Evolutionary conservation across 139 green algal species (phyloP), one percentile per base, ranked within the genome.

Genomic region (Marvania coccoides): DNA sequence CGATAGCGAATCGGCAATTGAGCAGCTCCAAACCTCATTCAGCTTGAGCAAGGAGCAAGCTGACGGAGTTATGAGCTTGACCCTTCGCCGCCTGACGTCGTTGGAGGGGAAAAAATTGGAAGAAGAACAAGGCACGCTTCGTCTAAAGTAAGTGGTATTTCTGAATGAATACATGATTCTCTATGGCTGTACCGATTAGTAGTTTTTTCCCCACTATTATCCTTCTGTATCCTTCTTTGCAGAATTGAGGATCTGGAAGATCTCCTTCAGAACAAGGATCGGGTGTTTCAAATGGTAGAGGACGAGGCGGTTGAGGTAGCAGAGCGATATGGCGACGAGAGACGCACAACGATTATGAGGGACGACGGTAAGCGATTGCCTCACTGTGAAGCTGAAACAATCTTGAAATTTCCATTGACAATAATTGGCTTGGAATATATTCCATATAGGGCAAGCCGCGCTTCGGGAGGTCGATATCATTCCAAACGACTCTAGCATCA

Each of bases 81-180:
- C 91, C 5, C 80, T 97, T 69, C 68, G 91, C 29, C 71, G 91
- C 26, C 80, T 97, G 48, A 96, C 91, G 9, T 78, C 68, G 1
- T 74, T 97, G 47, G 90, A 96, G 65, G 70, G 69, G 1, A 58
- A 46, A 3, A 88, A 87, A 61, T 73, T 96, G 33, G 30, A 76
- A 37, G 73, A 80, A 31, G 90, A 96, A 81, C 47, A 73, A 31
- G 61, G 38, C 12, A 39, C 82, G 70, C 83, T 96, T 62, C 23
- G 26, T 15, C 58, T 57, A 5, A 80, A 39, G 51, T 81, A 56
- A 42, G 54, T 24, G 38, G 28, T n/a, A 62, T 39, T 57, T 2
- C 36, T 48, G 40, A 9, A 26, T 19, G 39, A 14, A 9, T 36
- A 19, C 24, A 28, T 3, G 28, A 34, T 12, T 14, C 61, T 9